Evolutionary conservation across 2,329 filamentous ascomycete species (phyloP), one percentile per base, ranked within the genome.

Genomic region (Fusarium fujikuroi): DNA sequence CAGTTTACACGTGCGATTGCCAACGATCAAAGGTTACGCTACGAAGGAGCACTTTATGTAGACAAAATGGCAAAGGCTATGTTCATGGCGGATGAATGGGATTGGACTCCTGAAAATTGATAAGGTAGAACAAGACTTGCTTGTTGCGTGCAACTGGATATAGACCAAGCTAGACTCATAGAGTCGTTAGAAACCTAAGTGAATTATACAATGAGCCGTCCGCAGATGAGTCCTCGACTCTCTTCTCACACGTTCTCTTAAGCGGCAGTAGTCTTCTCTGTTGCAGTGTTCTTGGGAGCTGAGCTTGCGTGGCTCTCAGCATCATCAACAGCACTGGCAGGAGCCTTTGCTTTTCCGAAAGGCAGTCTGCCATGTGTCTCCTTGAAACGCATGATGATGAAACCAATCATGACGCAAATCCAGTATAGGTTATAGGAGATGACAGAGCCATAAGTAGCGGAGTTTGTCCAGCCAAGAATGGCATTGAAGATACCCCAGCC

Each of bases 401-500:
- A 93, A 9, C 87, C 87, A 21, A 94, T 87, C 63, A 95, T 94
- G 73, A 96, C 88, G 14, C 85, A 85, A 57, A 96, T 83, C 95
- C 94, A 97, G 84, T 97, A 97, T 21, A 95, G 66, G 80, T 96
- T 97, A 84, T 97, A 97, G 3, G 92, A 91, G 71, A 97, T 90
- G 72, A 97, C 92, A 2, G 93, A 95, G 58, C 94, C 94, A 77
- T 95, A 95, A 4, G 94, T 97, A 9, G 93, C 95, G 18, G 92
- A 94, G 84, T 97, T 97, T 69, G 91, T 89, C 95, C 95, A 97
- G 66, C 95, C 94, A 16, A 97, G 86, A 60, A 97, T 87, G 66
- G 93, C 91, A 77, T 97, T 95, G 87, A 97, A 95, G 75, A 97
- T 90, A 56, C 93, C 93, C 94, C 94, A 97, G 49, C 93, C 93